Base-by-base conservation (phyloP, 306 rosid species). In the Datisca glomerata region DNA sequence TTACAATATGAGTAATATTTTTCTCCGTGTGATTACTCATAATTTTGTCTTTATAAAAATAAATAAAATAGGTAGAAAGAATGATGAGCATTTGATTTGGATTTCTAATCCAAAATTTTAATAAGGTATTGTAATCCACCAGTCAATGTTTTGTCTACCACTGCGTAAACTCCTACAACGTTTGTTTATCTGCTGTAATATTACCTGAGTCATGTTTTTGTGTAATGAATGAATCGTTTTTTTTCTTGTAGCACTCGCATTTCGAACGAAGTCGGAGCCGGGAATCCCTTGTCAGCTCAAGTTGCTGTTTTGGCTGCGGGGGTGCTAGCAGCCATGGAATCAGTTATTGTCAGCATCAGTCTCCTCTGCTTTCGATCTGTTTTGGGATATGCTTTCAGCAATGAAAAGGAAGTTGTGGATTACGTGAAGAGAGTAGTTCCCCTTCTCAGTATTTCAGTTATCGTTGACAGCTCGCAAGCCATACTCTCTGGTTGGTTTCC, bases 181-280 rank as follows among this genome's bases (percentile, higher is more conserved):
- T n/a, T n/a, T n/a, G n/a, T n/a, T n/a, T n/a, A n/a, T n/a, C n/a
- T n/a, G n/a, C n/a, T n/a, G n/a, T n/a, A n/a, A n/a, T n/a, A n/a
- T n/a, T n/a, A n/a, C n/a, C n/a, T n/a, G n/a, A n/a, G n/a, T n/a
- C n/a, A n/a, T n/a, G n/a, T n/a, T n/a, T n/a, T n/a, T n/a, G n/a
- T n/a, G n/a, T n/a, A 31, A 8, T 31, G 36, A 31, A 31, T 1
- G n/a, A 31, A 11, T 31, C 9, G 19, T 42, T 18, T 2, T 25
- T 24, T 31, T 11, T 18, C 16, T 2, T 31, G 17, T 38, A 78
- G 94, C 56, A 78, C 81, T 33, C 74, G 94, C 34, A 71, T 82
- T 43, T 74, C 89, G 28, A 82, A 82, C 64, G 94, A 78, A 69
- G 37, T 82, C 57, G 89, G 85, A 49, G 81, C 89, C 12, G 79